phyloP scores from a whole-genome alignment of 345 rosid genomes.

The Noccaea caerulescens region DNA sequence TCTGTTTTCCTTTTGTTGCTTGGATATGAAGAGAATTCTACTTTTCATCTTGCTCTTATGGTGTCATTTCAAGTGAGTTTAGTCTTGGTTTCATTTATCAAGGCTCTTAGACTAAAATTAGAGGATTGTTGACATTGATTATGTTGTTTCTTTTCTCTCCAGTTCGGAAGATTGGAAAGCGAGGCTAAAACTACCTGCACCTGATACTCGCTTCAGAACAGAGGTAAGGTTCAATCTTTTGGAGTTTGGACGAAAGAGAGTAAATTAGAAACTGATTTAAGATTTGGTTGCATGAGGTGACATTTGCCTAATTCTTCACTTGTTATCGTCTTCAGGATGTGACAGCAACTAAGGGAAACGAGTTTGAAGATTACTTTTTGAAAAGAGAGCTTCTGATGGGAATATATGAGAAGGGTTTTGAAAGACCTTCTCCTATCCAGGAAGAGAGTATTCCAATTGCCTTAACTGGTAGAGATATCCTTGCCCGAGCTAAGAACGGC shows the following conservation, averaged over 20 bases:
- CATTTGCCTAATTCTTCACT: neutral
- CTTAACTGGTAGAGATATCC: conserved; percentile 91
- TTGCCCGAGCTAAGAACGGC: conserved; percentile 96
- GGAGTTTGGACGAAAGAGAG: neutral
- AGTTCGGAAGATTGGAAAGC: conserved; percentile 97
- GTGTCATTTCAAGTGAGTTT: too few species aligned
- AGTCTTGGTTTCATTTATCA: neutral
- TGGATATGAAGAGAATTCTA: neutral
- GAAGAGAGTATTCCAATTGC: conserved; percentile 98
- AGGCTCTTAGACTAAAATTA: neutral
- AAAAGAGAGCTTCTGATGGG: conserved; percentile 94
- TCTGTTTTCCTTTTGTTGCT: neutral
- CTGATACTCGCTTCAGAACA: conserved; percentile 79
- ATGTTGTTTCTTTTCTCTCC: neutral
- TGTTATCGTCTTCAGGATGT: conserved; percentile 61
- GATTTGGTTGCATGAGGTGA: neutral
- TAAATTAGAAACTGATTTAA: neutral
- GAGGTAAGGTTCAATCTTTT: conserved; percentile 55
- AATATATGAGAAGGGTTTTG: conserved; percentile 93
- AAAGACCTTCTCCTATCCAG: conserved; percentile 96
- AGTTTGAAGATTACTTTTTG: conserved; percentile 89
- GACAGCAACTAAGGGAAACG: conserved; percentile 93
- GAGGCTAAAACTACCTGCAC: conserved; percentile 64
- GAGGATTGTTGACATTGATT: neutral
- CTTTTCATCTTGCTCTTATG: neutral